These are phyloP conservation scores for Alternaria rosae DNA, from an alignment of 2,329 filamentous ascomycete genomes.

Conservation along the genomic window DNA sequence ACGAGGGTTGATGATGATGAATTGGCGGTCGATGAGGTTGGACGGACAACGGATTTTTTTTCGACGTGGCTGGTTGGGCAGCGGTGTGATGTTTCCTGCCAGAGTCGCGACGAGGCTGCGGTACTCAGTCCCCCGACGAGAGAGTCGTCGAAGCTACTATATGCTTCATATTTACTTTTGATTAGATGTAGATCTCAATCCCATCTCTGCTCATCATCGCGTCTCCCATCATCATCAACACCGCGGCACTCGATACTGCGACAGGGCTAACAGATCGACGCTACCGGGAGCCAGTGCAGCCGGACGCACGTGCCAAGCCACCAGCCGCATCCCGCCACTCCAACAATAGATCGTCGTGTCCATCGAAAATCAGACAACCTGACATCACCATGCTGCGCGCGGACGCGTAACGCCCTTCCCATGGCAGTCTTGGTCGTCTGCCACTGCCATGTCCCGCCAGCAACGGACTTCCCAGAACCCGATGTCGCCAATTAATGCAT, in stretches of 20 bases:
- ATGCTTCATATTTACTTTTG: neutral
- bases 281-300: constrained; percentile 6
- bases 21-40: constrained; percentile 7
- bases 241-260: neutral
- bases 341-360: constrained; percentile 24
- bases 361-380: constrained; percentile 8
- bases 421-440: neutral
- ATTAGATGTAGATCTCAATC: constrained; percentile 4
- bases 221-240: neutral
- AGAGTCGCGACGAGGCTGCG: neutral
- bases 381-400: constrained; percentile 15
- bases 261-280: constrained; percentile 15
- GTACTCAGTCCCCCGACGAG: neutral
- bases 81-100: neutral
- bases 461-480: constrained; percentile 8
- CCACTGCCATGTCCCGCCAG: neutral
- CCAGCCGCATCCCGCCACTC: constrained; percentile 17
- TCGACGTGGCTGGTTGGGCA: neutral
- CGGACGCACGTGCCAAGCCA: constrained; percentile 12
- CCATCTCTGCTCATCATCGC: neutral
- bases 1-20: neutral
- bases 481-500: constrained; percentile 2
- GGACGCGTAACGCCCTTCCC: constrained; percentile 8
- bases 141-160: neutral
- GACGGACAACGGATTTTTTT: constrained; percentile 4